Evolutionary conservation across 1,284 basidiomycete genomes (phyloP).

Genomic region (Inonotus hispidus): DNA sequence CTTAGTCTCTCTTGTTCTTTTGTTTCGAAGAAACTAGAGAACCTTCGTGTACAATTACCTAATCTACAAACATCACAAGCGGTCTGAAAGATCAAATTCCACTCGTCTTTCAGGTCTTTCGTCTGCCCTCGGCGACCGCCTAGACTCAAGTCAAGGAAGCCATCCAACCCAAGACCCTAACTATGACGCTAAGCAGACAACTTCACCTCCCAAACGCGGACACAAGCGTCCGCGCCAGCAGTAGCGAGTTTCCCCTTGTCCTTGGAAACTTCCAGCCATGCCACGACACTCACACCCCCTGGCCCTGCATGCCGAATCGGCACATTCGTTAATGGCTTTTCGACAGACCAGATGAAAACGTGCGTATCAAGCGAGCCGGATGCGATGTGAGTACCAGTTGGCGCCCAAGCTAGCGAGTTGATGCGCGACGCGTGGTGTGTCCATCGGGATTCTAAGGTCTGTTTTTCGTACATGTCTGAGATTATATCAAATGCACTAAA

Average conservation of each 20-base stretch:
- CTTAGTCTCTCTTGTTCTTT: background rate
- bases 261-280: conserved; percentile 56
- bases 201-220: conserved; percentile 67
- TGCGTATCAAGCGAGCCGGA: conserved; percentile 90
- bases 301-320: conserved; percentile 82
- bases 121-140: background rate
- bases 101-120: background rate
- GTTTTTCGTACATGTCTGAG: background rate
- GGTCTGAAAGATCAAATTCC: background rate
- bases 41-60: background rate
- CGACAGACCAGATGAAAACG: conserved; percentile 85
- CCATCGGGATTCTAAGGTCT: conserved; percentile 76
- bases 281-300: conserved; percentile 76
- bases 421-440: conserved; percentile 85
- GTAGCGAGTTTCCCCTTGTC: conserved; percentile 52
- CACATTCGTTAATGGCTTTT: conserved; percentile 73
- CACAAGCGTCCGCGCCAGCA: conserved; percentile 81
- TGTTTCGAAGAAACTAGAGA: background rate
- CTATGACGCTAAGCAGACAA: background rate
- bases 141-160: background rate
- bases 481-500: background rate
- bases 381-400: conserved; percentile 70
- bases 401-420: conserved; percentile 74
- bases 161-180: background rate
- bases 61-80: background rate